Evolutionary conservation across 805 yeast genomes (phyloP).

Genomic region (Kuraishia hungarica): DNA sequence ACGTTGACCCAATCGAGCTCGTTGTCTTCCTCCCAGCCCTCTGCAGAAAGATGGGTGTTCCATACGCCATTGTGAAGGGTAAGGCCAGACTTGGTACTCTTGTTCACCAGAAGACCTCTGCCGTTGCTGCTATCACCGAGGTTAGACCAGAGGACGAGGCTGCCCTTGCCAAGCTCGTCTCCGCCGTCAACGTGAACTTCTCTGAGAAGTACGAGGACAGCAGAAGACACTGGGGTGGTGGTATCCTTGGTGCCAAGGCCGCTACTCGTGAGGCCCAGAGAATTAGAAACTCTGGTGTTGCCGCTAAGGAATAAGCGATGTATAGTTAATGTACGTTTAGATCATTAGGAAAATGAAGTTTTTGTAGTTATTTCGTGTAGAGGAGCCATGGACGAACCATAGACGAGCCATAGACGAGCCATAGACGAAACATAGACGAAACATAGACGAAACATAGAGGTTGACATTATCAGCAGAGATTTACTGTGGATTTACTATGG

Average conservation of each 20-base stretch:
- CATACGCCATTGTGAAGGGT: conserved; percentile 97
- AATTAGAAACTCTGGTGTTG: background rate
- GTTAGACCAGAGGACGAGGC: conserved; percentile 92
- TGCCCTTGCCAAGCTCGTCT: conserved; percentile 84
- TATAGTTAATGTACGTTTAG: background rate
- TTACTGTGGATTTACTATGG: too few species aligned
- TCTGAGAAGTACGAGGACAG: conserved; percentile 88
- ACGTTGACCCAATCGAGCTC: conserved; percentile 98
- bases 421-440: too few species aligned
- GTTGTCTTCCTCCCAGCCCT: conserved; percentile 97
- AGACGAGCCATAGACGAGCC: too few species aligned
- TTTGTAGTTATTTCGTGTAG: too few species aligned
- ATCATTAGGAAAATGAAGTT: too few species aligned
- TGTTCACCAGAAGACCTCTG: conserved; percentile 95
- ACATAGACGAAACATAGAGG: too few species aligned
- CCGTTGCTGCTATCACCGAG: conserved; percentile 96
- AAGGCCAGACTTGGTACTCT: conserved; percentile 97
- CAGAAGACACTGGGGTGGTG: conserved; percentile 99
- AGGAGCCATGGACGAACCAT: too few species aligned
- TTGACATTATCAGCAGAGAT: too few species aligned
- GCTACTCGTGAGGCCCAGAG: conserved; percentile 70
- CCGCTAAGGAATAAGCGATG: background rate
- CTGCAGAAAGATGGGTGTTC: conserved; percentile 99
- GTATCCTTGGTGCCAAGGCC: conserved; percentile 94
- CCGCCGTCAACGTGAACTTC: conserved; percentile 92